phyloP scores from a whole-genome alignment of 2,329 filamentous ascomycete species.

The Lasiodiplodia gonubiensis region DNA sequence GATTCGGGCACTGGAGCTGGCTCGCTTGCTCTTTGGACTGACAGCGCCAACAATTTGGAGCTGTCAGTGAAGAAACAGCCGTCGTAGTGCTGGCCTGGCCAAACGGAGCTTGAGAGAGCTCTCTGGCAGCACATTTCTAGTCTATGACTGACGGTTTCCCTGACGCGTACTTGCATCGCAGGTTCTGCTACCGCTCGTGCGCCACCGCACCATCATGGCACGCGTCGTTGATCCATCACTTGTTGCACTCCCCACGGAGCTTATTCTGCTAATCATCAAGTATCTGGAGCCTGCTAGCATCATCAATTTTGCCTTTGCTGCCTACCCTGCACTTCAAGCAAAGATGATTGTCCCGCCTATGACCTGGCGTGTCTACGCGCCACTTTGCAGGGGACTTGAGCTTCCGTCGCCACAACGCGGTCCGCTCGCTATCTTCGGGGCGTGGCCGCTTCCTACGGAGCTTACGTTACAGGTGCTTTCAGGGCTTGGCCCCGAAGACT shows the following conservation, averaged over 20 bases:
- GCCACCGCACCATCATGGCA: background rate
- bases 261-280: conserved; percentile 53
- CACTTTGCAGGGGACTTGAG: conserved; percentile 32
- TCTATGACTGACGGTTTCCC: background rate
- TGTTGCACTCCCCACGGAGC: conserved; percentile 51
- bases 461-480: conserved; percentile 44
- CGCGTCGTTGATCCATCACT: conserved; percentile 11
- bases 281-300: conserved; percentile 48
- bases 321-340: conserved; percentile 51
- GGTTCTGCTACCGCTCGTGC: background rate
- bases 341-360: conserved; percentile 46
- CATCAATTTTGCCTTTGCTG: conserved; percentile 54
- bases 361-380: conserved; percentile 26
- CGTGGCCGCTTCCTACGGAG: conserved; percentile 40
- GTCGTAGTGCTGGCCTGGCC: background rate
- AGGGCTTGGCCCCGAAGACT: conserved; percentile 37
- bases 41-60: background rate
- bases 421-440: conserved; percentile 18
- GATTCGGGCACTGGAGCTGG: conserved; percentile 27
- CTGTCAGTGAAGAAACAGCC: background rate
- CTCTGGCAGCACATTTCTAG: background rate
- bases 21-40: background rate
- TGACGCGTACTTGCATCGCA: background rate
- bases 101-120: background rate
- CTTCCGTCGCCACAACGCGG: conserved; percentile 7